Conservation (phyloP, 1,284 basidiomycete species). For the Ustilago loliicola region DNA sequence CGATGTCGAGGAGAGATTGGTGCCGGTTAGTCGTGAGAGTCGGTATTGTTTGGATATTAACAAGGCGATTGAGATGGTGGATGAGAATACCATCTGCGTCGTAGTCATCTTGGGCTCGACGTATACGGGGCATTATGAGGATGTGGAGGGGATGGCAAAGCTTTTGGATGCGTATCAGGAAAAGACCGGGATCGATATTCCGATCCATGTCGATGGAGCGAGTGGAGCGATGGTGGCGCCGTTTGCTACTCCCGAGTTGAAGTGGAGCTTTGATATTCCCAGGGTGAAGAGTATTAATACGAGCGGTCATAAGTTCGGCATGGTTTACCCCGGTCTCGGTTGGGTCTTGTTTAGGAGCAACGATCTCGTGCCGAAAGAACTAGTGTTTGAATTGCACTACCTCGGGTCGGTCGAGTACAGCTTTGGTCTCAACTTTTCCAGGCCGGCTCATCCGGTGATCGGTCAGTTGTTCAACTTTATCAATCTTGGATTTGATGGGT, state of each 20-base stretch:
- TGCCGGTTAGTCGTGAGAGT: constrained; percentile 60
- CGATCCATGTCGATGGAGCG: constrained; percentile 77
- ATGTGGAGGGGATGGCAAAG: constrained; percentile 86
- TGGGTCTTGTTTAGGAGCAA: constrained; percentile 66
- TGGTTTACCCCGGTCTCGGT: constrained; percentile 81
- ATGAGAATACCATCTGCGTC: constrained; percentile 80
- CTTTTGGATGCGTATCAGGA: constrained; percentile 87
- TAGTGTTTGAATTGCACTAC: constrained; percentile 87
- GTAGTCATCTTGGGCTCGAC: constrained; percentile 78
- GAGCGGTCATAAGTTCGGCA: constrained; percentile 83
- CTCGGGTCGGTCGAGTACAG: constrained; percentile 70
- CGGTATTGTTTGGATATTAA: constrained; percentile 84
- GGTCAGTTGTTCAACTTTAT: constrained; percentile 87
- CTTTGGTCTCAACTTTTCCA: constrained; percentile 94
- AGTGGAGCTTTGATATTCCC: constrained; percentile 77
- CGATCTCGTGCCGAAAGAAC: constrained; percentile 72
- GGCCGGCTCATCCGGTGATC: constrained; percentile 89
- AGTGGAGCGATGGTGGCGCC: constrained; percentile 75
- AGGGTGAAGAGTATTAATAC: constrained; percentile 88
- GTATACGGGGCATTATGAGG: constrained; percentile 93
- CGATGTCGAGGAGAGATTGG: constrained; percentile 78
- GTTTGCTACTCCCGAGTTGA: constrained; percentile 80
- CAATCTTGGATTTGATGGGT: constrained; percentile 68
- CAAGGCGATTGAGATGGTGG: constrained; percentile 86
- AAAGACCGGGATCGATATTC: constrained; percentile 77